Evolutionary conservation across 805 yeast species (phyloP).

Genomic region (Ogataea henricii): DNA sequence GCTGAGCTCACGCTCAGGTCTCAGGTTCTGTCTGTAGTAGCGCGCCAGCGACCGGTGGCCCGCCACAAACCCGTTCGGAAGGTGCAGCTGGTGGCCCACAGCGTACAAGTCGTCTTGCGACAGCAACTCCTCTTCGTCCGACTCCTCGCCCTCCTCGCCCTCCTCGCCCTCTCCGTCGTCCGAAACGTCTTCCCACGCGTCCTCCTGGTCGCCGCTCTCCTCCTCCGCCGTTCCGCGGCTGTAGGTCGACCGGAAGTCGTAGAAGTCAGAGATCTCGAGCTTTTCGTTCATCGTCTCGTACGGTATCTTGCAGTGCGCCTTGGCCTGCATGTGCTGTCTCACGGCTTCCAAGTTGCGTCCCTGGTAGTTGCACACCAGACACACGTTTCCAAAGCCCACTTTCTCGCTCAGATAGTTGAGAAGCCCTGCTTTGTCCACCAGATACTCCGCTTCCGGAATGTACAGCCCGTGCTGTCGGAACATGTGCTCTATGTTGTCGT

Average conservation of each 20-base stretch:
- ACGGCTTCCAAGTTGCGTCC: conserved; percentile 86
- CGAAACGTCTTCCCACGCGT: conserved; percentile 37
- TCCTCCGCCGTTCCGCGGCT: conserved; percentile 28
- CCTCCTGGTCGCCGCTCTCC: conserved; percentile 34
- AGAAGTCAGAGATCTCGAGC: conserved; percentile 73
- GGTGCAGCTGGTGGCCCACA: conserved; percentile 60
- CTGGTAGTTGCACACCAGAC: conserved; percentile 79
- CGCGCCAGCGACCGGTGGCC: conserved; percentile 81
- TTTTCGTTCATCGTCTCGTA: conserved; percentile 81
- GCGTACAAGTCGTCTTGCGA: conserved; percentile 35
- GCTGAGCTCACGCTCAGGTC: conserved; percentile 48
- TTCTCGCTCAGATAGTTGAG: conserved; percentile 76
- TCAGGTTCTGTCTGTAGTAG: conserved; percentile 66
- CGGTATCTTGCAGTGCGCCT: conserved; percentile 87
- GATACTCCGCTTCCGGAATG: conserved; percentile 77
- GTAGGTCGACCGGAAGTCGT: conserved; percentile 77
- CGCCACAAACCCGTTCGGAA: conserved; percentile 76
- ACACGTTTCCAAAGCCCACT: conserved; percentile 79
- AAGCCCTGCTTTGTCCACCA: conserved; percentile 70
- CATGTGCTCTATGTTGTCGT: conserved; percentile 68
- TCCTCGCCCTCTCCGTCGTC: conserved; percentile 28
- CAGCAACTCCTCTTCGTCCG: conserved; percentile 35
- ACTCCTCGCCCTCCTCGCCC: conserved; percentile 37
- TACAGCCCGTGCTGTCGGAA: conserved; percentile 78
- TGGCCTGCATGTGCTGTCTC: conserved; percentile 82